A percentile compares a stretch with the other conserved stretches of the same genome.
Evolutionary conservation across 768 basidiomycete genomes (phyloP).

Genomic region (Tylopilus rubrobrunneus): DNA sequence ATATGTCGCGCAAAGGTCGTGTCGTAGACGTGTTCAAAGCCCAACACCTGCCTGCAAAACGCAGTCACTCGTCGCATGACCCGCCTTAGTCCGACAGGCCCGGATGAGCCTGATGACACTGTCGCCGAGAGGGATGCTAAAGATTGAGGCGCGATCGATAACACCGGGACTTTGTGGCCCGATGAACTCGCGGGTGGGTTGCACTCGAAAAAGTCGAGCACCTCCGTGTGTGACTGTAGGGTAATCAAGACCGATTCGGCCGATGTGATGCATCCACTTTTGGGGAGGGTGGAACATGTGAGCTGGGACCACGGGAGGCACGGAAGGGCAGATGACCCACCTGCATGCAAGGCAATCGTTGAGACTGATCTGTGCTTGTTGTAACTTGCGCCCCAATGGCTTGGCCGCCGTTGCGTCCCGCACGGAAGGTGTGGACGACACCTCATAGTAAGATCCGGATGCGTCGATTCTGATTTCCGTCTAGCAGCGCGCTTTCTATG

Average conservation of each 20-base stretch:
- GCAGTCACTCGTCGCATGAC: conserved; percentile 68
- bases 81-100: conserved; percentile 46
- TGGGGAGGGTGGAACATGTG: conserved; percentile 8
- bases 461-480: conserved; percentile 91
- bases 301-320: background rate
- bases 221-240: conserved; percentile 91
- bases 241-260: conserved; percentile 97
- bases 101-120: conserved; percentile 43
- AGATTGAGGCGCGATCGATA: conserved; percentile 88
- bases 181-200: conserved; percentile 44
- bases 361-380: conserved; percentile 92
- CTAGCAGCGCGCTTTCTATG: conserved; percentile 36
- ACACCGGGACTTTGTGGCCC: conserved; percentile 54
- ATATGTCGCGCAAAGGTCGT: conserved; percentile 93
- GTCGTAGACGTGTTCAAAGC: conserved; percentile 84
- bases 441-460: conserved; percentile 84
- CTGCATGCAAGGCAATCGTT: conserved; percentile 99
- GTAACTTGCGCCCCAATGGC: conserved; percentile 53
- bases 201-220: conserved; percentile 68
- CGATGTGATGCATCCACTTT: conserved; percentile 95
- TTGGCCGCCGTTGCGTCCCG: conserved; percentile 21
- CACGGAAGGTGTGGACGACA: conserved; percentile 36
- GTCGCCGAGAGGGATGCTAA: conserved; percentile 77
- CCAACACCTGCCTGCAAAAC: conserved; percentile 65
- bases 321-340: conserved; percentile 40